Base-by-base conservation (phyloP, 345 rosid genomes). In the Citrus maxima region DNA sequence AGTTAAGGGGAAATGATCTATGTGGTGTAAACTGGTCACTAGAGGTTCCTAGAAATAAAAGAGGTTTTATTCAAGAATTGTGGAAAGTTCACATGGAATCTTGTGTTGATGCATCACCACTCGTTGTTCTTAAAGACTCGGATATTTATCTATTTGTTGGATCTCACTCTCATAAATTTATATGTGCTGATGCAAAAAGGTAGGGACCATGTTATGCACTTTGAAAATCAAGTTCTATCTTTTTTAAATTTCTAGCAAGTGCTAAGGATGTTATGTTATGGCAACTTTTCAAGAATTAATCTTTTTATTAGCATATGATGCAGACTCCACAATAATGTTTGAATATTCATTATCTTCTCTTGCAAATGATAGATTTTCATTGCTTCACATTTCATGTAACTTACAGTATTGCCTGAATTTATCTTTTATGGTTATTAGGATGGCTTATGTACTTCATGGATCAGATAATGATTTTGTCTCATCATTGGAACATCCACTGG, bases 101-200 rank as follows among this genome's bases (percentile, higher is more conserved):
- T 73, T 96, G 99, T 79, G 94, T 94, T 77, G 99, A 96, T 87
- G 97, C 97, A 73, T 96, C 99, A 0, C 97, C 97, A 37, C 85
- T 94, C 60, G 70, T 93, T 61, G 97, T 93, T 61, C 79, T 89
- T 73, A 89, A 82, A 80, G 85, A 85, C 67, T 84, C 87, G 0
- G 90, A 94, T 80, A 69, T 87, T 67, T 93, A 86, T 88, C 67
- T 94, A 56, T 90, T 96, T 84, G 85, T 94, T 84, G 99, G 99
- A 81, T 94, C 99, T 73, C 99, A 96, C 82, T 88, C 98, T 4
- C 86, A 84, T 55, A 92, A 85, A 67, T 94, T 96, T 84, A 75
- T 86, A 12, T 88, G 98, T 76, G 68, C 94, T 72, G 83, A 91
- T 71, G 97, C 93, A 30, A 86, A 85, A 79, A 92, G 97, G 99